These are phyloP conservation scores for Tolypocladium pustulatum DNA, from an alignment of 2,329 filamentous ascomycete genomes.

Conservation along the genomic window DNA sequence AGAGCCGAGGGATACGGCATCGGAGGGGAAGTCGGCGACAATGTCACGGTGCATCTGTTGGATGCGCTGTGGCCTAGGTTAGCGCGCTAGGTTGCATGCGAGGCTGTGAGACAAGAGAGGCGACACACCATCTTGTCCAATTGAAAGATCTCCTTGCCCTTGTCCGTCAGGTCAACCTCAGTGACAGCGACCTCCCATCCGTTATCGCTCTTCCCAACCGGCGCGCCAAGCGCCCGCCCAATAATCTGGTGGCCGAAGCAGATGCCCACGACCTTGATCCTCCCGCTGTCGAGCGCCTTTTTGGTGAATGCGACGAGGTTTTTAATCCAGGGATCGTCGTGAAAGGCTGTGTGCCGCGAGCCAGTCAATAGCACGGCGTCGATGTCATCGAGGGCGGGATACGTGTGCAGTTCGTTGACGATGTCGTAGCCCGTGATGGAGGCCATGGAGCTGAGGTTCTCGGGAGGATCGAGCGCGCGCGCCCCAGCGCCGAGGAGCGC, in stretches of 20 bases:
- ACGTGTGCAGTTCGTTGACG: constrained; percentile 51
- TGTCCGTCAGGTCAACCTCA: constrained; percentile 25
- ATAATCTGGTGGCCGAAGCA: constrained; percentile 41
- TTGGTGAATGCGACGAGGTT: constrained; percentile 27
- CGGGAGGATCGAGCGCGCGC: constrained; percentile 29
- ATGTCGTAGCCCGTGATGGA: constrained; percentile 60
- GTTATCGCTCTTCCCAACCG: constrained; percentile 24
- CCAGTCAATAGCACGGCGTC: constrained; percentile 81
- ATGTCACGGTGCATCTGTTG: constrained; percentile 40
- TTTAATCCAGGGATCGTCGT: constrained; percentile 33
- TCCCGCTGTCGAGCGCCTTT: constrained; percentile 18
- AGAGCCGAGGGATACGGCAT: constrained; percentile 27
- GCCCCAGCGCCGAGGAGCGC: constrained; percentile 46
- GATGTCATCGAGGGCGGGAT: constrained; percentile 62
- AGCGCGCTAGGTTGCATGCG: background rate
- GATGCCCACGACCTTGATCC: constrained; percentile 52
- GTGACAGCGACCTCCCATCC: constrained; percentile 36
- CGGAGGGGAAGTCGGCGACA: constrained; percentile 26
- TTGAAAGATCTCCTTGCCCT: constrained; percentile 28
- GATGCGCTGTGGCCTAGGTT: constrained; percentile 15
- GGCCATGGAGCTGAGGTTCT: constrained; percentile 33
- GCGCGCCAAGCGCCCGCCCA: constrained; percentile 28
- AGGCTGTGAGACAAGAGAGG: background rate
- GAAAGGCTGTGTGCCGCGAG: constrained; percentile 43
- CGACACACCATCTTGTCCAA: constrained; percentile 20